Evolutionary conservation across 768 basidiomycete genomes (phyloP), one percentile per base, ranked within the genome.

Genomic region (Lactarius trivialis): DNA sequence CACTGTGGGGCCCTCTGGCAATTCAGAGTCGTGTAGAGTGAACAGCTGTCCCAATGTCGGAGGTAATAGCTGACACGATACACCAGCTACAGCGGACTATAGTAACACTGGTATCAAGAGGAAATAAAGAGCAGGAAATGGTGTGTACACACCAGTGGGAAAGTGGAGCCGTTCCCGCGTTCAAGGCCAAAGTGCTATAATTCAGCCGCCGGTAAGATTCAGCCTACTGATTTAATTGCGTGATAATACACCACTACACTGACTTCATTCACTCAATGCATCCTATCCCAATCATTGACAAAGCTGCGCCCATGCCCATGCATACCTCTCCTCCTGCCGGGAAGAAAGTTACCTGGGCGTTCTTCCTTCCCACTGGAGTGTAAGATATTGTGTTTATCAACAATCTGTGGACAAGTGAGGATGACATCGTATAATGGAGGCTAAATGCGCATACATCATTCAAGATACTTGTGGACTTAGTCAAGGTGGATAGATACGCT

Each of bases 381-480:
- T 33, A 91, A 69, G 24, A 89, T 71, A 41, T 80, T 67, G 68
- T 93, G 89, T 66, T 89, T 92, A 71, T 93, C 91, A 33, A 93
- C 89, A 60, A 93, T 79, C 91, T 82, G 48, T 58, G 43, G 3
- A 64, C 30, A 78, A 64, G 4, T 64, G n/a, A 43, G 53, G 39
- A 56, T 21, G 55, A 28, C 57, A 60, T 54, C 19, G 60, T 54
- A 34, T 26, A 55, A 56, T 56, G 48, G 61, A 63, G 53, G 34
- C 28, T 41, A 49, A 53, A 15, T 50, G 37, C 2, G 69, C 91
- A 69, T 70, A 96, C 95, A 68, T 96, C 93, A 71, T 95, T 98
- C 61, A 98, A 74, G 11, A 87, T 83, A 66, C 87, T 88, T 17
- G 95, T 81, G 33, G 91, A 89, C 74, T 94, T 95, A 7, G 95